Conservation (phyloP, 2,329 filamentous ascomycete genomes). For the Venturia aucupariae region DNA sequence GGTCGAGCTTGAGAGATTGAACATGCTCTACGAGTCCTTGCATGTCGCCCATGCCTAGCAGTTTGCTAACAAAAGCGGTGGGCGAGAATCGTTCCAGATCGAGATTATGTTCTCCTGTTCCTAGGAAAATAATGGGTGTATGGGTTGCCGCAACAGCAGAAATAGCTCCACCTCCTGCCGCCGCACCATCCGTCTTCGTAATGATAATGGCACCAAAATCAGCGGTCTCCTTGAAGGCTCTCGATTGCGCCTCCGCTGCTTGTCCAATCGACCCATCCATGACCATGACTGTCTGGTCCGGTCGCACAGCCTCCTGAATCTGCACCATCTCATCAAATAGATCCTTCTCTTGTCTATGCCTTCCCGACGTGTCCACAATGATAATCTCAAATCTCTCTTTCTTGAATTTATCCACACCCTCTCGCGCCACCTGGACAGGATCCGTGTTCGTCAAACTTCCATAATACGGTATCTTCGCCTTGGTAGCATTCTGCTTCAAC, state of each 20-base stretch:
- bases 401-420: constrained; percentile 97
- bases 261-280: constrained; percentile 95
- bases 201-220: constrained; percentile 98
- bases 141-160: constrained; percentile 94
- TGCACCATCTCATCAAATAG: constrained; percentile 97
- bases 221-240: constrained; percentile 94
- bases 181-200: constrained; percentile 95
- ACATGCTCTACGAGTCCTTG: constrained; percentile 92
- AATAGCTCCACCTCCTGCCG: constrained; percentile 91
- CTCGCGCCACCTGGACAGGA: constrained; percentile 83
- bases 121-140: constrained; percentile 95
- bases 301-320: constrained; percentile 81
- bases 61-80: constrained; percentile 84
- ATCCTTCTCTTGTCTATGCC: constrained; percentile 89
- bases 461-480: constrained; percentile 98
- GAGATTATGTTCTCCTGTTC: constrained; percentile 94
- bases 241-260: constrained; percentile 84
- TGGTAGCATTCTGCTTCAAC: constrained; percentile 96
- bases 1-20: constrained; percentile 87
- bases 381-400: constrained; percentile 98
- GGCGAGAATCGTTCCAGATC: constrained; percentile 90
- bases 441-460: constrained; percentile 94
- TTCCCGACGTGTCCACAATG: constrained; percentile 93
- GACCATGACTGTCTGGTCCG: constrained; percentile 97
- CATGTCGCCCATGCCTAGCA: constrained; percentile 96